A percentile compares a stretch with the other conserved stretches of the same genome.
Evolutionary conservation across 495 filamentous ascomycete species (phyloP).

Genomic region (Penicillium robsamsonii): DNA sequence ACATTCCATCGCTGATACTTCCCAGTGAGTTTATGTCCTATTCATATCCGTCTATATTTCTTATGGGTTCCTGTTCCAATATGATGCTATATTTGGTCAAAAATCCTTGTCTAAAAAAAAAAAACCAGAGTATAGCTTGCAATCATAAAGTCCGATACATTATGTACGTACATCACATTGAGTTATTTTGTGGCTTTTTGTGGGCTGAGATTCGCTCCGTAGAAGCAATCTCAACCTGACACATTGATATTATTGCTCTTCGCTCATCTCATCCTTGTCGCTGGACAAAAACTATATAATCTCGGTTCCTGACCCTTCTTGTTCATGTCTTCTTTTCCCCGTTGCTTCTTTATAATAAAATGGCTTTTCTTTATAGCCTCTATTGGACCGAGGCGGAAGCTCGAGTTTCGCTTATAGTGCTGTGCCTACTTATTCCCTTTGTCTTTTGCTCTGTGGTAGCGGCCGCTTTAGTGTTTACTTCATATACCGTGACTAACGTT

Average conservation of each 20-base stretch:
- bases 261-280: too few relatives aligned
- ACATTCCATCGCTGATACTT: slow-evolving; percentile 25
- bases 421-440: neutral
- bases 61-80: neutral
- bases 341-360: neutral
- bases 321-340: neutral
- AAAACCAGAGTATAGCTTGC: slow-evolving; percentile 2
- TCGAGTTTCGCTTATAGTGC: neutral
- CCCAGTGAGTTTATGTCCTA: slow-evolving; percentile 16
- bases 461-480: slow-evolving; percentile 15
- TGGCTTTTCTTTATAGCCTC: neutral
- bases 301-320: neutral
- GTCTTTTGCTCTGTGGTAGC: slow-evolving; percentile 3
- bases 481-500: slow-evolving; percentile 20
- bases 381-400: neutral
- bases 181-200: neutral
- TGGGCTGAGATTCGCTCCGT: neutral
- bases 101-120: neutral
- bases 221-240: neutral
- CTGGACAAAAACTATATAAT: neutral
- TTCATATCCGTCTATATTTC: slow-evolving; percentile 13
- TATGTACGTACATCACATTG: slow-evolving; percentile 10
- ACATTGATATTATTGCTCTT: slow-evolving; percentile 1
- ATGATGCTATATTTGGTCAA: neutral
- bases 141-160: slow-evolving; percentile 9